Evolutionary conservation across 805 yeast species (phyloP), one percentile per base, ranked within the genome.

Genomic region (Saturnispora kantuleensis): DNA sequence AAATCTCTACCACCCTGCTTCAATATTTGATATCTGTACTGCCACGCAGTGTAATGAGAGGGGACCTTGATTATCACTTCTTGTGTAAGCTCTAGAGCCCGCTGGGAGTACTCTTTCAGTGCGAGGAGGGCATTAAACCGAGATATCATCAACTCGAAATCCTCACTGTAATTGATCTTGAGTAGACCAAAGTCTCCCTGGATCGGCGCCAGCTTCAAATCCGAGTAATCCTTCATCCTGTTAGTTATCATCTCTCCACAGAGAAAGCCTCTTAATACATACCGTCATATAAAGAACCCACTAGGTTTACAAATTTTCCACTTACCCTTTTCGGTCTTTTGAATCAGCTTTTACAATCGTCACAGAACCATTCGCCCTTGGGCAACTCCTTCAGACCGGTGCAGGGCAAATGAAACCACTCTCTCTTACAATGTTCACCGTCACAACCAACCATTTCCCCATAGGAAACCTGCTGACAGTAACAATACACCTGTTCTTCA

Each of bases 401-500:
- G 64, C 97, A 89, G 13, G 94, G 94, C 53, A 90, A 68, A 67
- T 89, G 97, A 66, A 89, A 89, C 97, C 97, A 89, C 62, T 89
- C 97, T 44, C 87, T 71, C 59, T 80, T 80, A 67, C 97, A 90
- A 47, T 81, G 78, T 31, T 85, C 89, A 10, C 96, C 97, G 58
- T 93, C 98, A 66, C 98, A 93, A 2, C 95, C 98, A 48, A 93
- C 97, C 98, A 93, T 93, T 58, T 93, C 97, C 15, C 98, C 98
- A 59, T 84, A 93, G 4, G 97, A 90, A 0, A 89, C 95, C 60
- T 89, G 96, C 60, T 88, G 86, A 66, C 98, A 93, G 66, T 90
- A 89, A 63, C 98, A 93, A 61, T 90, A 90, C 2, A 88, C 76
- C 1, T 95, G 95, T 56, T 39, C 42, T 15, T 37, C 45, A 21